Base-by-base conservation (phyloP, 208 protist genomes). In the Trichomonas vaginalis region DNA sequence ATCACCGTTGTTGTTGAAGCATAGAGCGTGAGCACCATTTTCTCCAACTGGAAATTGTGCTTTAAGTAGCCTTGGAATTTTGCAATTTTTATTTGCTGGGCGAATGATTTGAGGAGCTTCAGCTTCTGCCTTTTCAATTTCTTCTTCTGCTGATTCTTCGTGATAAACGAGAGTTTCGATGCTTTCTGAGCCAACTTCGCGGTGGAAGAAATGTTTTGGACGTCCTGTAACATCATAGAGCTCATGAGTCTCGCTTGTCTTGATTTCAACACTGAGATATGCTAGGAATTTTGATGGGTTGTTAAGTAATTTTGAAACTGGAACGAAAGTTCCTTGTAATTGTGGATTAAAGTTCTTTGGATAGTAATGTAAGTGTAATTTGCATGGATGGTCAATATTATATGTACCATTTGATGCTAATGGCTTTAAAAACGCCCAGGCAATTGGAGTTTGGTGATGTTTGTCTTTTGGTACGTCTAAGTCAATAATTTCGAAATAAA, bases 401-500 rank as follows among this genome's bases (percentile, higher is more conserved):
- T 45, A 23, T n/a, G 40, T 48, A 51, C 45, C 86, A n/a, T 92
- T 45, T 27, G 86, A 45, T 51, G 40, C 27, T 39, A n/a, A n/a
- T 51, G 46, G 46, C 17, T 45, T 42, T 9, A 92, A 42, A 51
- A 92, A 92, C 37, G 86, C 86, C 86, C 86, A 92, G 0, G 86
- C 40, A 17, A 92, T 92, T 39, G 86, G 40, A 17, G 45, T 92
- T 17, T 48, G 46, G 27, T n/a, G 15, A 39, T 92, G 40, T 35
- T 51, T 48, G 1, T 42, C 42, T 14, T 42, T 14, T 35, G 42
- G 86, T 39, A 92, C 45, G n/a, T 40, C 42, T 42, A 45, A 48
- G 32, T 92, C 86, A 32, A 51, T 42, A 51, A 92, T 92, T 92
- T 92, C 86, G 46, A 92, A 92, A 21, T 48, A 92, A 40, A 92